These are phyloP conservation scores for Posidonia australis DNA, from an alignment of 106 monocot species.

Conservation along the genomic window DNA sequence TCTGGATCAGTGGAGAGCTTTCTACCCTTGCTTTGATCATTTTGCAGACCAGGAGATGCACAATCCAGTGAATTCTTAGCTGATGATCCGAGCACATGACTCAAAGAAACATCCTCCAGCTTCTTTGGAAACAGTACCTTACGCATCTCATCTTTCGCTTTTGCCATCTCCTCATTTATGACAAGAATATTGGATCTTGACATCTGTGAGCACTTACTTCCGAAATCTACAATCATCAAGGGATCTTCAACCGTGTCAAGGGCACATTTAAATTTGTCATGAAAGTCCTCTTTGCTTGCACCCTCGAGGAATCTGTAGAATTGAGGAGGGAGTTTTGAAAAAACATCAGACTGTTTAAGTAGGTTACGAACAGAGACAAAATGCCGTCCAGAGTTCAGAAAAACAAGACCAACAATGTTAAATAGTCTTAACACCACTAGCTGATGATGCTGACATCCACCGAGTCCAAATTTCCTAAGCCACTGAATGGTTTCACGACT, in stretches of 20 bases:
- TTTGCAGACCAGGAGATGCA: no score
- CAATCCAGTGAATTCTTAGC: no score
- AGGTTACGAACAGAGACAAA: background rate
- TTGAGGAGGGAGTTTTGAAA: conserved; percentile 7
- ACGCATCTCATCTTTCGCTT: background rate
- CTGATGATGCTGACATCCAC: background rate
- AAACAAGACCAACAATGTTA: conserved; percentile 10
- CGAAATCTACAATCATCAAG: conserved; percentile 12
- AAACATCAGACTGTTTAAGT: background rate
- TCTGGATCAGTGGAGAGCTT: no score
- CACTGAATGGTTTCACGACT: conserved; percentile 4
- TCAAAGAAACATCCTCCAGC: no score
- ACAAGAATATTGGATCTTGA: background rate
- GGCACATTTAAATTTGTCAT: conserved; percentile 16
- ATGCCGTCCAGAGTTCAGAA: conserved; percentile 13
- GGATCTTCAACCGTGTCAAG: conserved; percentile 15
- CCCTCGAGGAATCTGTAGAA: conserved; percentile 7
- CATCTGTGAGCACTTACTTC: background rate
- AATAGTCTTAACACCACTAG: conserved; percentile 20
- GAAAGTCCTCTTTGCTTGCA: background rate
- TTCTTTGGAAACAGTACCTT: background rate
- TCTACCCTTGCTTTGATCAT: no score
- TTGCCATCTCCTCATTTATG: background rate
- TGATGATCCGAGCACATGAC: no score
- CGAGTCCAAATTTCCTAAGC: conserved; percentile 8